Base-by-base conservation (phyloP, 2,329 filamentous ascomycete genomes). In the Epichloe typhina region DNA sequence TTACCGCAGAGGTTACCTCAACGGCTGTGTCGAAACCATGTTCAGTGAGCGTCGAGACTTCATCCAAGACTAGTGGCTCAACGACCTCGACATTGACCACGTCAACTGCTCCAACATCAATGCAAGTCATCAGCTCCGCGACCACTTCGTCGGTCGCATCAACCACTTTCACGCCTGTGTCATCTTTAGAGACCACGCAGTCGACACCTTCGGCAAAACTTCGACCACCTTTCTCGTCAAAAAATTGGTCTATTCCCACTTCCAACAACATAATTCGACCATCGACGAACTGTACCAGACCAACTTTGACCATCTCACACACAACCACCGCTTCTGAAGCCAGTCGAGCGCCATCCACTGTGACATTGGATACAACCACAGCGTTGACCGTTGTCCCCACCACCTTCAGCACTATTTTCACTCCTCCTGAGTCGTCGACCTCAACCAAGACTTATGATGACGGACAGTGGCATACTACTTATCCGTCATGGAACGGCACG, bases 391-490 rank as follows among this genome's bases (percentile, higher is more conserved):
- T 21, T 12, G 21, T 39, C 26, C 43, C 50, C 15, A 51, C 47
- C 23, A 51, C 52, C 4, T 40, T 45, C 21, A 46, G 33, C 50
- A 52, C 53, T 33, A 35, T 46, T 35, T 13, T 47, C 26, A 52
- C 46, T 6, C 37, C 46, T 41, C 21, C 45, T 19, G 50, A 52
- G 26, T 42, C 56, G 11, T 54, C 55, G 9, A 57, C 60, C 13
- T 52, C 57, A 33, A 56, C 61, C n/a, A 56, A 57, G 36, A 64
- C 63, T 12, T 62, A 67, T 40, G 71, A 74, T 50, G 56, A 74
- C 49, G 72, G 72, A 17, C 59, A 59, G 47, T 74, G 72, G 73
- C 70, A 72, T 52, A 72, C 72, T 3, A 65, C 64, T 0, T 74
- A 73, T 50, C 69, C 70, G 3, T 42, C 68, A 0, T 72, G 69